Conservation (phyloP, 768 basidiomycete genomes). For the Tricholoma flavovirens region DNA sequence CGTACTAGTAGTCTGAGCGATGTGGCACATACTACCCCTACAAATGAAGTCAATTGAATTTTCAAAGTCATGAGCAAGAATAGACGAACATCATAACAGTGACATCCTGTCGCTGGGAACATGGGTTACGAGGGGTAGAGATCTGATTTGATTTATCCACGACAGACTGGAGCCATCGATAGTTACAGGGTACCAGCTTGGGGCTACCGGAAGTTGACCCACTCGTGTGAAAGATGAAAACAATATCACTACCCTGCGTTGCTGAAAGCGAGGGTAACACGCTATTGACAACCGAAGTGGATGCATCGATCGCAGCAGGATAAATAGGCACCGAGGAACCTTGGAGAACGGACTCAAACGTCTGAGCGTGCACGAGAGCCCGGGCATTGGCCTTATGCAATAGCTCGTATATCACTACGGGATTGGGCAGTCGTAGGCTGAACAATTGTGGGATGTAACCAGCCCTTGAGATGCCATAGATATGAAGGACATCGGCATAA, state of each 20-base stretch:
- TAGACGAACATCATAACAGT: constrained; percentile 51
- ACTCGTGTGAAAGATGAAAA: constrained; percentile 62
- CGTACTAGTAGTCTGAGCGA: constrained; percentile 72
- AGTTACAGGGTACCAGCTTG: constrained; percentile 56
- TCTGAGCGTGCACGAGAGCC: constrained; percentile 50
- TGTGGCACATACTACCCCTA: constrained; percentile 84
- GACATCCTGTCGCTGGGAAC: constrained; percentile 40
- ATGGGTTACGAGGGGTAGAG: constrained; percentile 33
- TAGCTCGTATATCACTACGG: constrained; percentile 57
- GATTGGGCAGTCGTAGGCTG: constrained; percentile 52
- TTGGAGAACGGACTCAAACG: constrained; percentile 32
- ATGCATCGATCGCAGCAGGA: constrained; percentile 20
- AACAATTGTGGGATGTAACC: constrained; percentile 66
- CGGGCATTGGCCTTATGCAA: constrained; percentile 47
- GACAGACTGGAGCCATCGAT: constrained; percentile 46
- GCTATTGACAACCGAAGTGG: constrained; percentile 23
- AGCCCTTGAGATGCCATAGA: constrained; percentile 60
- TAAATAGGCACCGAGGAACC: constrained; percentile 39
- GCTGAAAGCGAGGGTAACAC: constrained; percentile 35
- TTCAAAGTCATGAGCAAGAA: background rate
- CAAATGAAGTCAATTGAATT: constrained; percentile 7
- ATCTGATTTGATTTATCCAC: constrained; percentile 42
- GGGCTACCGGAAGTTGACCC: constrained; percentile 64
- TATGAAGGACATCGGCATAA: constrained; percentile 55
- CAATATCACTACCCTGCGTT: constrained; percentile 23